Percentiles rank a stretch among this genome's conserved stretches.
phyloP scores from a whole-genome alignment of 2,329 filamentous ascomycete genomes.

The Fusarium solani-melongenae region DNA sequence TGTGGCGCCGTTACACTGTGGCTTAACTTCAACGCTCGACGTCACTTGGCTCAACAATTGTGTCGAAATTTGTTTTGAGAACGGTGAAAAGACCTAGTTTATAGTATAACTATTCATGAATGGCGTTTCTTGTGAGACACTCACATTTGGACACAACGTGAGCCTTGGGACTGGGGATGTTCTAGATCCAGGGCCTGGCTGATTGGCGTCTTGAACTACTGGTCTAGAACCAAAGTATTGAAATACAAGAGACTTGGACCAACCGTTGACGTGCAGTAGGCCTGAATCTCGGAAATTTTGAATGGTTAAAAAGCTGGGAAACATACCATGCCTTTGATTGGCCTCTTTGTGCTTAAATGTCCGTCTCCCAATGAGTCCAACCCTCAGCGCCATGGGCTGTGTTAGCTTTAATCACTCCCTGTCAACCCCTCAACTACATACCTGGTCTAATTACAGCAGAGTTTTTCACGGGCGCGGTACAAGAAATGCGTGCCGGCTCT shows the following conservation, averaged over 20 bases:
- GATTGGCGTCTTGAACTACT: neutral
- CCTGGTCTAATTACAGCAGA: neutral
- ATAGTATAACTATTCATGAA: neutral
- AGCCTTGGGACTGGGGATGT: neutral
- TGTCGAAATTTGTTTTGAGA: neutral
- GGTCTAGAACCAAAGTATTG: neutral
- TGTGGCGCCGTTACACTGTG: slow-evolving; percentile 13
- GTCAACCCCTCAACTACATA: neutral
- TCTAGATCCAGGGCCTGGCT: neutral
- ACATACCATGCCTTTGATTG: neutral
- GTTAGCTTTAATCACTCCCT: neutral
- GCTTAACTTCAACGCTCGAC: slow-evolving; percentile 44
- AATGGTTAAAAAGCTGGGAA: neutral
- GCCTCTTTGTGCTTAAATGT: neutral
- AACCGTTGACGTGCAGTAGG: neutral
- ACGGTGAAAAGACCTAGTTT: neutral
- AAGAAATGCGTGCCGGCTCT: neutral
- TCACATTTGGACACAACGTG: neutral
- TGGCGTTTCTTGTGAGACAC: neutral
- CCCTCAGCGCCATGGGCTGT: neutral
- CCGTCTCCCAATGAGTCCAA: neutral
- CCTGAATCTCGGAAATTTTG: neutral
- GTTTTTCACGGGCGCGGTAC: neutral
- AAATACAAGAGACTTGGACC: neutral
- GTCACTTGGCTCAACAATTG: neutral